Evolutionary conservation across 1,139 yeast genomes (phyloP).

Genomic region (Saccharomyces hybrid): DNA sequence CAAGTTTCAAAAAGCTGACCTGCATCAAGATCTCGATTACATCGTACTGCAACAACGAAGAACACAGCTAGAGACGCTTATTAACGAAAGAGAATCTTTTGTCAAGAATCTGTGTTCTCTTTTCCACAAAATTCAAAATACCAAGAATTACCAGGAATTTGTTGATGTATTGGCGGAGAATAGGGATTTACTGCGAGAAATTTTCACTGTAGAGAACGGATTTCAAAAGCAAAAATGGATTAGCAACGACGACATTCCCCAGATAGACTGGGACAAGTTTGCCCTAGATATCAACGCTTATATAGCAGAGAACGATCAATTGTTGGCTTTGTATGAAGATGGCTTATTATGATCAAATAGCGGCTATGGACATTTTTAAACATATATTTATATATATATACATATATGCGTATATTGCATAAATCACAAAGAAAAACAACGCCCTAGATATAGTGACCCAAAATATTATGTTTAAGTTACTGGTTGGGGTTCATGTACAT

Average conservation of each 20-base stretch:
- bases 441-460: neutral
- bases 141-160: constrained; percentile 28
- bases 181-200: constrained; percentile 21
- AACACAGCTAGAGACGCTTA: constrained; percentile 16
- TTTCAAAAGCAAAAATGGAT: constrained; percentile 34
- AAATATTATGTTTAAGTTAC: neutral
- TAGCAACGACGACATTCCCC: constrained; percentile 37
- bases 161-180: constrained; percentile 24
- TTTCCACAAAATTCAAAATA: constrained; percentile 23
- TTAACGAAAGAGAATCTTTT: constrained; percentile 18
- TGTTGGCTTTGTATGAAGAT: constrained; percentile 15
- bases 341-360: constrained; percentile 13
- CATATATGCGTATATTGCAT: neutral
- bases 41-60: constrained; percentile 19
- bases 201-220: constrained; percentile 25
- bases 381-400: neutral
- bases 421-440: neutral
- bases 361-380: neutral
- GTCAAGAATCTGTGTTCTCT: constrained; percentile 22
- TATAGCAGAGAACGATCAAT: constrained; percentile 16
- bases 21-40: constrained; percentile 21
- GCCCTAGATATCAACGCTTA: constrained; percentile 25
- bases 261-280: constrained; percentile 38
- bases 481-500: neutral
- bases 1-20: constrained; percentile 20